Conservation (phyloP, 768 basidiomycete species). For the Mrakia frigida region DNA sequence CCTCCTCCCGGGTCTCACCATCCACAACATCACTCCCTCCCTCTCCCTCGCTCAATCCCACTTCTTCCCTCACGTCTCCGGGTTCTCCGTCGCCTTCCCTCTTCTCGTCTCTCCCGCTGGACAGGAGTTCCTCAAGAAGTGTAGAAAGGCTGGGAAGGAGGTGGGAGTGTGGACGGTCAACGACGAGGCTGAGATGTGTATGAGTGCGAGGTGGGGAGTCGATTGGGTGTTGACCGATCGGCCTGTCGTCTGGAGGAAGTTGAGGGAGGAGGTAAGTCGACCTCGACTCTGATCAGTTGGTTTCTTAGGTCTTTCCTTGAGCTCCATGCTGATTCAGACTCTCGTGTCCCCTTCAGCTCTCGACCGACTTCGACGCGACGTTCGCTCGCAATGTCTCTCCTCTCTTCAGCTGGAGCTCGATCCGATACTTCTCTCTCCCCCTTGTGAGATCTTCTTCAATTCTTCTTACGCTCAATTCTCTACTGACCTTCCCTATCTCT, state of each 20-base stretch:
- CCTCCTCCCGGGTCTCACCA: slow-evolving; percentile 71
- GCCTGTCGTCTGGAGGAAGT: slow-evolving; percentile 40
- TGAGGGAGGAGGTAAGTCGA: slow-evolving; percentile 35
- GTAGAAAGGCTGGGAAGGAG: slow-evolving; percentile 58
- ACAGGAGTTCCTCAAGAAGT: slow-evolving; percentile 63
- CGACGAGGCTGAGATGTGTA: slow-evolving; percentile 54
- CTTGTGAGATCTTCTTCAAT: neutral
- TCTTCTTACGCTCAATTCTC: neutral
- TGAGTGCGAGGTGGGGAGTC: slow-evolving; percentile 45
- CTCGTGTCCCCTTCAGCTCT: slow-evolving; percentile 4
- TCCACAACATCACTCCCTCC: slow-evolving; percentile 77
- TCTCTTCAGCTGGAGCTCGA: slow-evolving; percentile 14
- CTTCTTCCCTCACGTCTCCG: slow-evolving; percentile 82
- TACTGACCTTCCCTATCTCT: neutral
- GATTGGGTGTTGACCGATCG: slow-evolving; percentile 43
- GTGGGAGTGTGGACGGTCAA: slow-evolving; percentile 98
- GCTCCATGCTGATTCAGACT: no score
- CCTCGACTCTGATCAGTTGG: neutral
- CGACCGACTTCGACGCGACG: slow-evolving; percentile 13
- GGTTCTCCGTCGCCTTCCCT: slow-evolving; percentile 77
- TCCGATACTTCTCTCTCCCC: slow-evolving; percentile 11
- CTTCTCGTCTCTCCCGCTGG: slow-evolving; percentile 69
- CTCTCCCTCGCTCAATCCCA: slow-evolving; percentile 68
- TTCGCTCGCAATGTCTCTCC: slow-evolving; percentile 7
- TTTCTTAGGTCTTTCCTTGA: no score